phyloP scores from a whole-genome alignment of 1,284 basidiomycete genomes.

The Coriolopsis trogii region DNA sequence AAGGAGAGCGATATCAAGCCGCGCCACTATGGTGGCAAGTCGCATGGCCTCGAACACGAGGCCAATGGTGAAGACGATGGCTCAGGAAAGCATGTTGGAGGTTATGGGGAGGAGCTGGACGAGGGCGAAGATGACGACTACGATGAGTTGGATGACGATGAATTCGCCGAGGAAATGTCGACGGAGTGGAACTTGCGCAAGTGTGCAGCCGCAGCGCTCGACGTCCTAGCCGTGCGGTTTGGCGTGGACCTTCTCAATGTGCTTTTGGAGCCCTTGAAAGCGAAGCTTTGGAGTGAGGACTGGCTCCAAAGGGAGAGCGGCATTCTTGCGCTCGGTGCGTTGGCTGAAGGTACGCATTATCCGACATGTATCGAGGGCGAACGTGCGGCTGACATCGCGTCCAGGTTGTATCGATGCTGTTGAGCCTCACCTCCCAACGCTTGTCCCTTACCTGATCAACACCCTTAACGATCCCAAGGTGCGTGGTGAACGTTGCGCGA shows the following conservation, averaged over 20 bases:
- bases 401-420: constrained; percentile 96
- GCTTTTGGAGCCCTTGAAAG: constrained; percentile 88
- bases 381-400: constrained; percentile 10
- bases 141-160: constrained; percentile 86
- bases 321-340: constrained; percentile 94
- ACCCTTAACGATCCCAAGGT: constrained; percentile 93
- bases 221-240: constrained; percentile 95
- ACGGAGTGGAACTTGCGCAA: constrained; percentile 99
- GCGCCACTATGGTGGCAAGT: constrained; percentile 84
- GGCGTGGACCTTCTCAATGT: constrained; percentile 87
- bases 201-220: constrained; percentile 96
- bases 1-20: constrained; percentile 97
- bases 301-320: constrained; percentile 97
- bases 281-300: constrained; percentile 91
- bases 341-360: constrained; percentile 84
- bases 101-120: constrained; percentile 72
- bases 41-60: constrained; percentile 84
- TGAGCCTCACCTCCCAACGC: constrained; percentile 90
- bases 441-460: constrained; percentile 92
- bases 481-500: constrained; percentile 16
- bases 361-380: constrained; percentile 2
- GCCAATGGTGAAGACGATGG: constrained; percentile 53
- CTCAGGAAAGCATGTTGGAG: constrained; percentile 51
- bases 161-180: constrained; percentile 96
- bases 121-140: constrained; percentile 83